Evolutionary conservation across 2,329 filamentous ascomycete genomes (phyloP).

Genomic region (Rhexocercosporidium sp.): DNA sequence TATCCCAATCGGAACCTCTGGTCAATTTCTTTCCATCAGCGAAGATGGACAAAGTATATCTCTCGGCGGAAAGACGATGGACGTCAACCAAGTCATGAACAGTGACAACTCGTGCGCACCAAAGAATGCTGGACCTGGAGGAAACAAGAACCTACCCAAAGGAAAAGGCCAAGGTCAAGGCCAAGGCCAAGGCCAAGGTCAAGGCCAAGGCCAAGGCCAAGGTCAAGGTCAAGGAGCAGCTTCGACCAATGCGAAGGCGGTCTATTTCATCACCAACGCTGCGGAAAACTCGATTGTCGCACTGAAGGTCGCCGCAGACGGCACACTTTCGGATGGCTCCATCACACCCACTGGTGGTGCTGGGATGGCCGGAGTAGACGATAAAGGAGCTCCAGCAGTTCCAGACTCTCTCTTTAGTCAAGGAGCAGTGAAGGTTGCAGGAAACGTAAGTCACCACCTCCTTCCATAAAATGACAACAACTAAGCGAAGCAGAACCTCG

Average conservation of each 20-base stretch:
- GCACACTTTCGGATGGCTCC: conserved; percentile 51
- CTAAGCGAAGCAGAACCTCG: conserved; percentile 47
- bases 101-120: conserved; percentile 3
- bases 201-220: neutral
- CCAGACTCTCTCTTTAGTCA: conserved; percentile 60
- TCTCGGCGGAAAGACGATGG: conserved; percentile 21
- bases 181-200: too few relatives aligned
- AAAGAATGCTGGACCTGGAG: neutral
- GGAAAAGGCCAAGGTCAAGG: too few relatives aligned
- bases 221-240: neutral
- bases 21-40: conserved; percentile 21
- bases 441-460: conserved; percentile 49
- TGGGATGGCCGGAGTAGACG: conserved; percentile 50
- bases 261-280: conserved; percentile 63
- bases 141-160: neutral
- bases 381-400: conserved; percentile 45
- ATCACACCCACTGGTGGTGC: conserved; percentile 53
- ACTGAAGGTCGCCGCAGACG: conserved; percentile 52
- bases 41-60: conserved; percentile 27
- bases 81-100: conserved; percentile 15
- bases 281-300: conserved; percentile 54
- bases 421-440: conserved; percentile 54
- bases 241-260: conserved; percentile 44
- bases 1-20: conserved; percentile 20
- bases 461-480: neutral